Evolutionary conservation across 2,329 filamentous ascomycete genomes (phyloP).

Genomic region (Diaporthe sp.): DNA sequence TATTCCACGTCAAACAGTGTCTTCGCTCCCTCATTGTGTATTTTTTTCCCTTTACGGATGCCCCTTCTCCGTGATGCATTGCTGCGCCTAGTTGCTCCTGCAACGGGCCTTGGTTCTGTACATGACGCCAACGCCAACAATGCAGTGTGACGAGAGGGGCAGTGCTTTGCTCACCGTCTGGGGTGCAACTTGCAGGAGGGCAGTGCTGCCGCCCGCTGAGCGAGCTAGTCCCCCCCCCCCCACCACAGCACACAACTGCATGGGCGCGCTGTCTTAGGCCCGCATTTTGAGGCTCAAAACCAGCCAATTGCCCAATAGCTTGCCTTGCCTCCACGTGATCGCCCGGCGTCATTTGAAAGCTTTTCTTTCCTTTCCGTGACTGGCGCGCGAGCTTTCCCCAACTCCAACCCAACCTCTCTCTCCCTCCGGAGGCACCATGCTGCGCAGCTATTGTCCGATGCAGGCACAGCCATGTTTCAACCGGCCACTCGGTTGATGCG

Average conservation of each 20-base stretch:
- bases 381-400: not conserved
- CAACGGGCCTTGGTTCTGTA: not conserved
- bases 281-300: slow-evolving; percentile 35
- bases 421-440: not conserved
- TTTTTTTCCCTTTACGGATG: not conserved
- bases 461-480: slow-evolving; percentile 34
- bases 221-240: too few species aligned
- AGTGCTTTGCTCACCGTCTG: not conserved
- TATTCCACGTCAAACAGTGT: not conserved
- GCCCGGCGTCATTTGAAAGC: slow-evolving; percentile 23
- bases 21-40: not conserved
- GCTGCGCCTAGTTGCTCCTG: not conserved
- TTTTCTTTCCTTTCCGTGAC: slow-evolving; percentile 13
- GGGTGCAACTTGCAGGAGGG: not conserved
- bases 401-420: not conserved
- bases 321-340: slow-evolving; percentile 28
- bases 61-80: not conserved
- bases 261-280: slow-evolving; percentile 5
- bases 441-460: slow-evolving; percentile 14
- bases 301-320: not conserved
- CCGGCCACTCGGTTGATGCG: slow-evolving; percentile 18
- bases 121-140: not conserved
- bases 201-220: slow-evolving; percentile 13
- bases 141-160: slow-evolving; percentile 10
- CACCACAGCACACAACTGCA: too few species aligned